Base-by-base conservation (phyloP, 805 yeast species). In the Kodamaea kaohsiungensis region DNA sequence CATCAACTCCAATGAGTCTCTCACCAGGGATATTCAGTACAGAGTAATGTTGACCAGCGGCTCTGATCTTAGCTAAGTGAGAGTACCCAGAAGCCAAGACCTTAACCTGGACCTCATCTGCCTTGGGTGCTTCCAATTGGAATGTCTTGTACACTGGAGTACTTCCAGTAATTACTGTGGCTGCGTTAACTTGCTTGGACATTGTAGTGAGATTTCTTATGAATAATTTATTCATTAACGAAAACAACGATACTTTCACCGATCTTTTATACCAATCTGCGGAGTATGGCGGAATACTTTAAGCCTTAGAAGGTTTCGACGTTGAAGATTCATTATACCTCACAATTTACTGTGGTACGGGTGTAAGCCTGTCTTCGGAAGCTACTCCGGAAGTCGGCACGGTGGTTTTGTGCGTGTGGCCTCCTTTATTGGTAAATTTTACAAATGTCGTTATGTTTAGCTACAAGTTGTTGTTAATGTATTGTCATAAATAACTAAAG, bases 1-100 rank as follows among this genome's bases (percentile, higher is more conserved):
- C 59, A 47, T 57, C 59, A 1, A 57, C 56, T 2, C 59, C 59
- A 16, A 54, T 37, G 6, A 27, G 9, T 25, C 46, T 47, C 13
- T 56, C 59, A 9, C 35, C 19, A 9, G 15, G 15, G 12, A 37
- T 33, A 3, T 40, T 43, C 13, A 38, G 38, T 3, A 46, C 49
- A 7, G 56, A 54, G 9, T 54, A 54, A 40, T 57, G 59, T 3
- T 40, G 38, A 17, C 59, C 57, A 8, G 48, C 19, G 1, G 59
- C 59, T 10, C 56, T 33, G 9, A 39, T 47, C 37, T 53, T 52
- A 16, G 54, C 57, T 7, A 57, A 45, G 46, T 54, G 57, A 19
- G 53, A 50, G 49, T 48, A 52, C 10, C 59, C 59, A 1, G 35
- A 53, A 2, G 57, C 57, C 15, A 52, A 19, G 15, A 57, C 57